phyloP scores from a whole-genome alignment of 306 rosid genomes.

The Phaseolus lunatus region DNA sequence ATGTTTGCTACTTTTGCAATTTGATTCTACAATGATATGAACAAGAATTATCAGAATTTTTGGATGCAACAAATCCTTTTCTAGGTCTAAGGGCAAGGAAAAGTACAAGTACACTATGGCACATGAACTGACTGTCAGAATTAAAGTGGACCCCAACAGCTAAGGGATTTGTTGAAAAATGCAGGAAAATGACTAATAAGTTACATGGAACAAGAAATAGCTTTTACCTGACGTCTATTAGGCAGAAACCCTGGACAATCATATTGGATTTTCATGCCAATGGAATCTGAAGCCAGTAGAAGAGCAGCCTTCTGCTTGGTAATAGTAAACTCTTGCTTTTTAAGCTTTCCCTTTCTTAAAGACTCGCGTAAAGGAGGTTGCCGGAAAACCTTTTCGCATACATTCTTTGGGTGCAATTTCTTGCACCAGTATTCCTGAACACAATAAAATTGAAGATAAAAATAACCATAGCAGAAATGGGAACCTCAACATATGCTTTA shows the following conservation, averaged over 20 bases:
- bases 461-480: slow-evolving; percentile 24
- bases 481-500: slow-evolving; percentile 25
- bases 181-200: slow-evolving; percentile 31
- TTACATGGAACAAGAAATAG: slow-evolving; percentile 13
- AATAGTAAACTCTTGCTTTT: slow-evolving; percentile 73
- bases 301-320: slow-evolving; percentile 84
- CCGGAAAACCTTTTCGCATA: slow-evolving; percentile 93
- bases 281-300: slow-evolving; percentile 80
- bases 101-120: slow-evolving; percentile 1
- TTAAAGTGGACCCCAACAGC: not conserved
- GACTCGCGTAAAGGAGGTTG: slow-evolving; percentile 94
- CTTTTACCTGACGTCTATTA: slow-evolving; percentile 89
- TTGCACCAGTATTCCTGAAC: slow-evolving; percentile 96
- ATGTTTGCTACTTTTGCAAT: slow-evolving; percentile 28
- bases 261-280: slow-evolving; percentile 92
- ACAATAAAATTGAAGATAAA: slow-evolving; percentile 38
- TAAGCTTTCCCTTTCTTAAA: slow-evolving; percentile 78
- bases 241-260: slow-evolving; percentile 91
- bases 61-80: slow-evolving; percentile 2
- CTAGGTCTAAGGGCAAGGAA: not conserved
- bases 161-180: slow-evolving; percentile 13
- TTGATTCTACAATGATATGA: slow-evolving; percentile 18
- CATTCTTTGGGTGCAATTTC: slow-evolving; percentile 93
- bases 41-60: not conserved
- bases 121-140: slow-evolving; percentile 1